These are phyloP conservation scores for Apiosordaria backusii DNA, from an alignment of 495 filamentous ascomycete genomes.

Conservation along the genomic window DNA sequence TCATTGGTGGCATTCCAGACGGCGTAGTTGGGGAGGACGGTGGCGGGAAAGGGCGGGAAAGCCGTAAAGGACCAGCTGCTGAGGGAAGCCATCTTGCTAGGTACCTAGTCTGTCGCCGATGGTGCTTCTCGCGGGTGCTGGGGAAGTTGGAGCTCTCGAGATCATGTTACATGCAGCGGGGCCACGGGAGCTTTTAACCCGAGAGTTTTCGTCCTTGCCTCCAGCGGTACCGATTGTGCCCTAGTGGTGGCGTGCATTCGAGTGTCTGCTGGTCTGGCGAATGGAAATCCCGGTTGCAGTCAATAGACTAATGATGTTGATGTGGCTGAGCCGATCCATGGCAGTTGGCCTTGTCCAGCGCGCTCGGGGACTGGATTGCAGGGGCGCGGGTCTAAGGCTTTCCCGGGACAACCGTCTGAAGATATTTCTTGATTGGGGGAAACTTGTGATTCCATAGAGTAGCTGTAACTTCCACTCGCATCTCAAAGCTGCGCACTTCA, in stretches of 20 bases:
- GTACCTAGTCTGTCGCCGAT: no score
- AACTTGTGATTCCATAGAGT: no score
- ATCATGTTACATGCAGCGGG: neutral
- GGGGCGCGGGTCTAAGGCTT: no score
- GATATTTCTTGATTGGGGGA: no score
- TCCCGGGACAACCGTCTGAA: no score
- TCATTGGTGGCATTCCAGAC: constrained; percentile 25
- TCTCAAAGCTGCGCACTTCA: no score
- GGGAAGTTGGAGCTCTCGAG: no score
- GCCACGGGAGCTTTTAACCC: neutral
- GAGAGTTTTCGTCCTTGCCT: neutral
- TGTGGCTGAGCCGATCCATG: no score
- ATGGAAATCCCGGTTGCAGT: neutral
- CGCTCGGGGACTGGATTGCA: no score
- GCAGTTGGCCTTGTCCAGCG: no score
- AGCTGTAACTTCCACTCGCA: no score
- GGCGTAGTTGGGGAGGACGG: constrained; percentile 22
- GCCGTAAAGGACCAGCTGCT: constrained; percentile 21
- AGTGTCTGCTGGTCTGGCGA: neutral
- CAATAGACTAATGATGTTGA: no score
- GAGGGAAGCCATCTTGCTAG: neutral
- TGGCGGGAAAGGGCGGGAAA: constrained; percentile 22
- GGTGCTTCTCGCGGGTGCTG: neutral
- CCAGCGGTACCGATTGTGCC: neutral
- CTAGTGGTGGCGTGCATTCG: neutral